These are phyloP conservation scores for Agaricus blazei DNA, from an alignment of 768 basidiomycete species.

Conservation along the genomic window DNA sequence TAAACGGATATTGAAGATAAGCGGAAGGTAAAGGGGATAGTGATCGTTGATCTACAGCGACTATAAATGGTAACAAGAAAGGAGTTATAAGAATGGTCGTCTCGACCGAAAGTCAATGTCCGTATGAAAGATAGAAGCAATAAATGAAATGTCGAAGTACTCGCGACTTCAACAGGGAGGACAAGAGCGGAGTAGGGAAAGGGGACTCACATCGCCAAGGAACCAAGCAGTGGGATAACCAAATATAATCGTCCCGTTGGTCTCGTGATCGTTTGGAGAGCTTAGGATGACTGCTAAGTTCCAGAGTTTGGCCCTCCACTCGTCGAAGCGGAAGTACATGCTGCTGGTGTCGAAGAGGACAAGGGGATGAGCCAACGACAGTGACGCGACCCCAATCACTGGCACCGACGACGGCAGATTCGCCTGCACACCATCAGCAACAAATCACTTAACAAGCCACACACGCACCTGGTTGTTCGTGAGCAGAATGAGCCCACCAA, in stretches of 20 bases:
- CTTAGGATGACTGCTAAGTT: constrained; percentile 96
- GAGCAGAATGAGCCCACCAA: constrained; percentile 65
- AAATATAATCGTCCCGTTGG: constrained; percentile 96
- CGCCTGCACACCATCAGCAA: constrained; percentile 21
- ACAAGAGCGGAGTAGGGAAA: constrained; percentile 4
- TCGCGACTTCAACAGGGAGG: too few species aligned
- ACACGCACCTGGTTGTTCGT: constrained; percentile 83
- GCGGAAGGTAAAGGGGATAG: too few species aligned
- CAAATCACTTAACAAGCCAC: too few species aligned
- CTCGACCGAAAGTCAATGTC: too few species aligned
- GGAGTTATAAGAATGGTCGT: too few species aligned
- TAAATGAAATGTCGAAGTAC: too few species aligned
- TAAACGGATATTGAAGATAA: too few species aligned
- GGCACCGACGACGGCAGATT: constrained; percentile 36
- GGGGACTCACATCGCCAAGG: constrained; percentile 81
- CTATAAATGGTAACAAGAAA: too few species aligned
- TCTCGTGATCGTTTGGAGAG: constrained; percentile 94
- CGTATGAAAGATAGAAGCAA: too few species aligned
- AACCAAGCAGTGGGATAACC: constrained; percentile 99
- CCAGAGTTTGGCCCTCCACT: constrained; percentile 99
- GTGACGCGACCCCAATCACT: constrained; percentile 20
- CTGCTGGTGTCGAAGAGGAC: constrained; percentile 93
- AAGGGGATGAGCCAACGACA: constrained; percentile 97
- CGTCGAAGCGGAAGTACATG: constrained; percentile 83
- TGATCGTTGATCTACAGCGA: too few species aligned